Evolutionary conservation across 2,329 filamentous ascomycete genomes (phyloP).

Genomic region (Leptographium lundbergii): DNA sequence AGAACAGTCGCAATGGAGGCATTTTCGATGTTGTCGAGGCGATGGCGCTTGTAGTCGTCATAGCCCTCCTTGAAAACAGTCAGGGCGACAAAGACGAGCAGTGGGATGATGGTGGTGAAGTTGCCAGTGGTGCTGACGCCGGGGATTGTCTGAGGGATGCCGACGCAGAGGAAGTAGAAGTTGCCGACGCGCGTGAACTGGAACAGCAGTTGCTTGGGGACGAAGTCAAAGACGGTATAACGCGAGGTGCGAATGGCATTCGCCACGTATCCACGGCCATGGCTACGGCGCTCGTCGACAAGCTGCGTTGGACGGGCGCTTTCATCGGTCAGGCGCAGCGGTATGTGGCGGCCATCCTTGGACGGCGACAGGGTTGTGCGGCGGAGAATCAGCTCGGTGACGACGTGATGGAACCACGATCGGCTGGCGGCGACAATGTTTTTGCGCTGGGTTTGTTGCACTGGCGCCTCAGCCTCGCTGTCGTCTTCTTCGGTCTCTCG

Average conservation of each 20-base stretch:
- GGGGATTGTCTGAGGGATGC: conserved; percentile 71
- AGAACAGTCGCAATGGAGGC: conserved; percentile 35
- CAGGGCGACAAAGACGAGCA: conserved; percentile 64
- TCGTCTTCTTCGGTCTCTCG: background rate
- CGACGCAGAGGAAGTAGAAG: conserved; percentile 76
- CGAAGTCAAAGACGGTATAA: conserved; percentile 73
- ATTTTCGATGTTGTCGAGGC: conserved; percentile 74
- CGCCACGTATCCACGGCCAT: conserved; percentile 35
- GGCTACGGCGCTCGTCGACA: conserved; percentile 37
- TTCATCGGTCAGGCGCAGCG: conserved; percentile 21
- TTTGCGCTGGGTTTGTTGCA: background rate
- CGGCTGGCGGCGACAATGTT: background rate
- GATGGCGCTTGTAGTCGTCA: conserved; percentile 69
- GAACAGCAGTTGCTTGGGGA: conserved; percentile 73
- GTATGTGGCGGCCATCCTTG: conserved; percentile 16
- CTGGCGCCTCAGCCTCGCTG: background rate
- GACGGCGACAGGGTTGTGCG: conserved; percentile 13
- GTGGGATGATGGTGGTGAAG: conserved; percentile 61
- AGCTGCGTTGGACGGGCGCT: conserved; percentile 19
- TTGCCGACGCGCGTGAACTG: conserved; percentile 81
- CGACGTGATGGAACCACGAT: conserved; percentile 23
- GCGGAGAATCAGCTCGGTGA: conserved; percentile 27
- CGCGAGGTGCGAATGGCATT: conserved; percentile 68
- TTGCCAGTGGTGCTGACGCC: conserved; percentile 64
- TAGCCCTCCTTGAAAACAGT: conserved; percentile 81